Percentiles rank a stretch among this genome's conserved stretches.
Conservation (phyloP, 805 yeast genomes). For the Peterozyma toletana region DNA sequence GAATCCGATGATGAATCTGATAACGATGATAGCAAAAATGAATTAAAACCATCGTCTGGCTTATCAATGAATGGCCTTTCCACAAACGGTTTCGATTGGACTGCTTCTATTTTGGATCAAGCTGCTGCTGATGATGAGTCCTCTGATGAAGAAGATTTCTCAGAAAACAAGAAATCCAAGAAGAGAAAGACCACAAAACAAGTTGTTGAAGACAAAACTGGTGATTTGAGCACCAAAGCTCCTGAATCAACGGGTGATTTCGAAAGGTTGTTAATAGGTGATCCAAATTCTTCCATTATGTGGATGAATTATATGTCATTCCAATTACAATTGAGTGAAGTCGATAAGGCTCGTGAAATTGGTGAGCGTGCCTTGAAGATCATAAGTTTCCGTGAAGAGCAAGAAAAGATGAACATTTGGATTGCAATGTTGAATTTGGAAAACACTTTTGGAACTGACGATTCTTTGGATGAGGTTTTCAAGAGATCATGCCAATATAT, state of each 20-base stretch:
- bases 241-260: slow-evolving; percentile 92
- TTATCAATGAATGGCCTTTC: slow-evolving; percentile 49
- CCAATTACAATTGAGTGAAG: slow-evolving; percentile 89
- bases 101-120: slow-evolving; percentile 82
- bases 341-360: slow-evolving; percentile 90
- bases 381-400: slow-evolving; percentile 85
- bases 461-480: slow-evolving; percentile 72
- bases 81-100: slow-evolving; percentile 92
- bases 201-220: slow-evolving; percentile 72
- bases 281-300: slow-evolving; percentile 85
- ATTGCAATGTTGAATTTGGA: slow-evolving; percentile 92
- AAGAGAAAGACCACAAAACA: slow-evolving; percentile 32
- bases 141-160: slow-evolving; percentile 37
- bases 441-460: slow-evolving; percentile 85
- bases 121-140: slow-evolving; percentile 51
- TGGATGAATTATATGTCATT: slow-evolving; percentile 99
- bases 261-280: slow-evolving; percentile 85
- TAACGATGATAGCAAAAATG: slow-evolving; percentile 21
- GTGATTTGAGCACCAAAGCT: slow-evolving; percentile 71
- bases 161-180: slow-evolving; percentile 27
- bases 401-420: slow-evolving; percentile 92
- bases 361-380: slow-evolving; percentile 90
- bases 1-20: slow-evolving; percentile 23
- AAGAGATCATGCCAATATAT: slow-evolving; percentile 82
- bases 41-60: slow-evolving; percentile 13